These are phyloP conservation scores for Hyaloperonospora brassicae DNA, from an alignment of 352 stramenopile species.

Conservation along the genomic window DNA sequence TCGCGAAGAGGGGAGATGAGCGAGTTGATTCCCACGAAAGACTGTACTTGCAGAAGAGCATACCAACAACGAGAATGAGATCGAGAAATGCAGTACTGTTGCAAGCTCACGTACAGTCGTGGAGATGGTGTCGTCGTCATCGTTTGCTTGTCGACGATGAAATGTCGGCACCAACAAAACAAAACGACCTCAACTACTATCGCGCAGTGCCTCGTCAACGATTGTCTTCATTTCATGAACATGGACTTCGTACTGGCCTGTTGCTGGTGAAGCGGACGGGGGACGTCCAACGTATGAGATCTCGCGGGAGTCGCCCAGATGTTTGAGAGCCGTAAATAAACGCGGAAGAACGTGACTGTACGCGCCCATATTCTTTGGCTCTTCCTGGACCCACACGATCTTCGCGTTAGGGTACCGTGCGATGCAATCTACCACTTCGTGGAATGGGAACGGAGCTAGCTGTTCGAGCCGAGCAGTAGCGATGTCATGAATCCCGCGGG, in stretches of 20 bases:
- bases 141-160: too few relatives aligned
- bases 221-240: conserved; percentile 91
- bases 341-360: conserved; percentile 90
- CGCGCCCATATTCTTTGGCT: conserved; percentile 97
- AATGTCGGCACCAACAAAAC: too few relatives aligned
- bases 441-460: conserved; percentile 95
- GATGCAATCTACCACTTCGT: conserved; percentile 88
- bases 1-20: too few relatives aligned
- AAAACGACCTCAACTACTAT: conserved; percentile 9
- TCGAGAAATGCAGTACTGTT: too few relatives aligned
- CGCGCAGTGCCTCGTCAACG: conserved; percentile 77
- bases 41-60: too few relatives aligned
- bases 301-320: conserved; percentile 50
- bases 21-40: too few relatives aligned
- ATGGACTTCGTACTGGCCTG: conserved; percentile 92
- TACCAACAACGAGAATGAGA: too few relatives aligned
- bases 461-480: conserved; percentile 75
- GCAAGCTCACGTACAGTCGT: conserved; percentile 1
- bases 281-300: conserved; percentile 91
- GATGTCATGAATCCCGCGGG: conserved; percentile 49
- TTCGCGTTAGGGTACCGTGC: conserved; percentile 91
- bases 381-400: conserved; percentile 97
- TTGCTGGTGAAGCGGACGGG: conserved; percentile 93
- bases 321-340: conserved; percentile 90
- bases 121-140: conserved; percentile 5